These are phyloP conservation scores for Fusarium luffae DNA, from an alignment of 2,329 filamentous ascomycete species.

Conservation along the genomic window DNA sequence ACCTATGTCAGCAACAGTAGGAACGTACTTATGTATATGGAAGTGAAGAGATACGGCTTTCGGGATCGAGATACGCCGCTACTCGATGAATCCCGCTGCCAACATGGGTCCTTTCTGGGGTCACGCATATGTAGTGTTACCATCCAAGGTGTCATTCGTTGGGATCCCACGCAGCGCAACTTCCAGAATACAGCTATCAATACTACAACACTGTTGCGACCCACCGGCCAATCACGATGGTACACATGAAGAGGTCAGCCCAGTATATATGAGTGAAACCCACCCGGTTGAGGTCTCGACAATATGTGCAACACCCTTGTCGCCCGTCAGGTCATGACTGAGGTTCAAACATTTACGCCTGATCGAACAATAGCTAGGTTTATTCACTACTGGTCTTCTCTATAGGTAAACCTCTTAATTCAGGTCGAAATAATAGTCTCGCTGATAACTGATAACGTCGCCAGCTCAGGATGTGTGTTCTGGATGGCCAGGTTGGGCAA, in stretches of 20 bases:
- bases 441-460: too few relatives aligned
- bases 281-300: background rate
- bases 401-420: too few relatives aligned
- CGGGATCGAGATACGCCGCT: background rate
- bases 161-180: background rate
- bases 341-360: background rate
- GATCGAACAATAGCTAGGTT: too few relatives aligned
- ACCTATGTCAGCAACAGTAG: background rate
- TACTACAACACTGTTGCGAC: too few relatives aligned
- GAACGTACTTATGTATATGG: too few relatives aligned
- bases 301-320: background rate
- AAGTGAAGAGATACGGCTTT: background rate
- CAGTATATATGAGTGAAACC: background rate
- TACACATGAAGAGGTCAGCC: background rate
- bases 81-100: background rate
- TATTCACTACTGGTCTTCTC: too few relatives aligned
- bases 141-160: background rate
- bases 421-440: too few relatives aligned
- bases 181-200: background rate
- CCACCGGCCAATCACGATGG: background rate
- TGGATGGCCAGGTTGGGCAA: background rate
- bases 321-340: background rate
- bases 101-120: background rate
- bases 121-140: background rate
- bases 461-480: background rate